These are phyloP conservation scores for Salix koriyanagi DNA, from an alignment of 345 rosid genomes.

Conservation along the genomic window DNA sequence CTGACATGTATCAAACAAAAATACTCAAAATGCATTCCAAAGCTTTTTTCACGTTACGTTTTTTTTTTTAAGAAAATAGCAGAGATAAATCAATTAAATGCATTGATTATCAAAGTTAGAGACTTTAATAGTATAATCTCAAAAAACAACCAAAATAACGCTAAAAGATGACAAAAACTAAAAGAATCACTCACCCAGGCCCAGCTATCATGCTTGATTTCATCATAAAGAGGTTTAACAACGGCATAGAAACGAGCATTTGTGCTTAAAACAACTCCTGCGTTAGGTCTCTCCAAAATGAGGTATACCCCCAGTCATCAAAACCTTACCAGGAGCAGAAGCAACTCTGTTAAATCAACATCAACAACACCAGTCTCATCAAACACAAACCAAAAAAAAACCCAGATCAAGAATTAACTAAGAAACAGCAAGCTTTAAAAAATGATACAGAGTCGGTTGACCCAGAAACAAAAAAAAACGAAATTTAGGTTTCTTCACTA, in stretches of 20 bases:
- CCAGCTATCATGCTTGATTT: conserved; percentile 71
- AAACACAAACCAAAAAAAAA: background rate
- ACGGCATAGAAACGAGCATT: conserved; percentile 90
- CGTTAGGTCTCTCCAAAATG: conserved; percentile 84
- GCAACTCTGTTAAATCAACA: conserved; percentile 52
- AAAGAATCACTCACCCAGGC: conserved; percentile 58
- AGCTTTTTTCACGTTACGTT: background rate
- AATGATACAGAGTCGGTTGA: background rate
- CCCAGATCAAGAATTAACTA: background rate
- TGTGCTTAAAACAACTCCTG: conserved; percentile 89
- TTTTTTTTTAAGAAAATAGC: background rate
- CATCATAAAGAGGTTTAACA: conserved; percentile 66
- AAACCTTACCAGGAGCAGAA: conserved; percentile 97
- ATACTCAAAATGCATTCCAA: background rate
- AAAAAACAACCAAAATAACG: background rate
- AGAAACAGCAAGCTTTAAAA: background rate
- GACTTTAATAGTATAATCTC: background rate
- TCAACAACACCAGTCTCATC: background rate
- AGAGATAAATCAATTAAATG: background rate
- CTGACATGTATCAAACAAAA: conserved; percentile 34
- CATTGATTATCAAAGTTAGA: background rate
- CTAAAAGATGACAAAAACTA: background rate
- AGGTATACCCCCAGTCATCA: conserved; percentile 95
- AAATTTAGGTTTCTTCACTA: background rate
- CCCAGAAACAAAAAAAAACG: background rate